Evolutionary conservation across 805 yeast species (phyloP), one percentile per base, ranked within the genome.

Genomic region (Suhomyces tanzawaensis): DNA sequence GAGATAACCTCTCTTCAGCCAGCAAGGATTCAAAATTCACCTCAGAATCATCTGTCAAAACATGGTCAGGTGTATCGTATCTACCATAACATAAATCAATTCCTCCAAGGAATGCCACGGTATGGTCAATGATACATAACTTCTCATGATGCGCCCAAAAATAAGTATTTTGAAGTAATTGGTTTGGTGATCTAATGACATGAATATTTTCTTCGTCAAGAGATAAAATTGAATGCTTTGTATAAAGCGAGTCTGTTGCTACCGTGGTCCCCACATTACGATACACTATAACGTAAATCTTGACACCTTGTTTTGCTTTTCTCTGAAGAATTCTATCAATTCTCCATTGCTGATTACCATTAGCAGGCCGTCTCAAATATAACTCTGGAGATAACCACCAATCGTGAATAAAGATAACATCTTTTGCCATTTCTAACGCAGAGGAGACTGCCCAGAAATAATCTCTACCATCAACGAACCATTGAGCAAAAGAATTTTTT

Each of bases 91-190:
- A 93, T 40, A 93, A 70, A 62, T 93, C 99, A 48, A 91, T 81
- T 26, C 99, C 99, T 25, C 99, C 99, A 38, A 89, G 66, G 56
- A 91, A 93, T 2, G 95, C 95, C 31, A 89, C 74, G 0, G 90
- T 82, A 47, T 86, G 86, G 60, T 93, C 99, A 41, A 93, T 69
- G 24, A 93, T 76, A 43, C 90, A 80, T 40, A 93, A 60, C 55
- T 93, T 93, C 55, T 93, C 99, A 65, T 93, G 99, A 66, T 93
- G 99, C 0, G 99, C 99, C 99, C 99, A 93, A 58, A 93, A 95
- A 53, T 81, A 85, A 0, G 96, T 91, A 49, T 87, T 86, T 57
- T 93, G 97, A 38, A 87, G 65, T 57, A 93, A 77, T 58, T 93
- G 99, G 51, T 93, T 90, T 4, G 99, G 99, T 1, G 97, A 90